A percentile compares a stretch with the other conserved stretches of the same genome.
Evolutionary conservation across 73 alveolate genomes (phyloP).

Genomic region (Symbiodinium natans): DNA sequence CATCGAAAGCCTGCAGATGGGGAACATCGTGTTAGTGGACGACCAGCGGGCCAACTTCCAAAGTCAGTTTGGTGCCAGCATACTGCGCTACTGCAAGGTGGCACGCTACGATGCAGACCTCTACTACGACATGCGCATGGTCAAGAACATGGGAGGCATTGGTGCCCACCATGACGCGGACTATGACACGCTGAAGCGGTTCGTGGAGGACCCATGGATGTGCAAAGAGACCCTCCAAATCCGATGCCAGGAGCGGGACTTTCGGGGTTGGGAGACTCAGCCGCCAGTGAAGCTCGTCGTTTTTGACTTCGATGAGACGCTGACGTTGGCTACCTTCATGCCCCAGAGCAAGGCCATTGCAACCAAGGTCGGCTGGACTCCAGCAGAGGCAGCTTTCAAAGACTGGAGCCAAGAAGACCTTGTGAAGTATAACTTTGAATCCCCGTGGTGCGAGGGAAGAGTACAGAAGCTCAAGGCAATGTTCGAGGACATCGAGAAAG

Average conservation of each 20-base stretch:
- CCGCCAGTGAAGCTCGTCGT: slow-evolving; percentile 92
- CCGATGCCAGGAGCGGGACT: slow-evolving; percentile 75
- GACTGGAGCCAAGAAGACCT: slow-evolving; percentile 93
- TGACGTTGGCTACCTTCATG: slow-evolving; percentile 86
- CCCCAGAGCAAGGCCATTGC: slow-evolving; percentile 88
- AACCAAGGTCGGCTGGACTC: slow-evolving; percentile 92
- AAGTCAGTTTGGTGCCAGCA: slow-evolving; percentile 68
- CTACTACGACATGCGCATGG: slow-evolving; percentile 93
- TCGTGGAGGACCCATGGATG: slow-evolving; percentile 93
- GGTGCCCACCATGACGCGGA: slow-evolving; percentile 90
- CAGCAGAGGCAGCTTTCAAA: slow-evolving; percentile 29
- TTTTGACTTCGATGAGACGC: slow-evolving; percentile 91
- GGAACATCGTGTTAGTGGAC: slow-evolving; percentile 82
- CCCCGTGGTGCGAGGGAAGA: slow-evolving; percentile 70
- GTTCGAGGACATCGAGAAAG: not conserved
- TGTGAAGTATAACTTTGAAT: slow-evolving; percentile 92
- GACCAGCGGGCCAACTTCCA: slow-evolving; percentile 93
- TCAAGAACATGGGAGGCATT: slow-evolving; percentile 94
- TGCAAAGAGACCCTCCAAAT: slow-evolving; percentile 87
- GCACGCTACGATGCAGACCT: slow-evolving; percentile 90
- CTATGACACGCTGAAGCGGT: slow-evolving; percentile 63
- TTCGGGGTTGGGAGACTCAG: slow-evolving; percentile 41
- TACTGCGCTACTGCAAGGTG: slow-evolving; percentile 91
- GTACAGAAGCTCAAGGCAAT: slow-evolving; percentile 61
- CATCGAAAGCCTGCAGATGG: slow-evolving; percentile 68